phyloP scores from a whole-genome alignment of 495 filamentous ascomycete species.

The Aspergillus bridgeri region DNA sequence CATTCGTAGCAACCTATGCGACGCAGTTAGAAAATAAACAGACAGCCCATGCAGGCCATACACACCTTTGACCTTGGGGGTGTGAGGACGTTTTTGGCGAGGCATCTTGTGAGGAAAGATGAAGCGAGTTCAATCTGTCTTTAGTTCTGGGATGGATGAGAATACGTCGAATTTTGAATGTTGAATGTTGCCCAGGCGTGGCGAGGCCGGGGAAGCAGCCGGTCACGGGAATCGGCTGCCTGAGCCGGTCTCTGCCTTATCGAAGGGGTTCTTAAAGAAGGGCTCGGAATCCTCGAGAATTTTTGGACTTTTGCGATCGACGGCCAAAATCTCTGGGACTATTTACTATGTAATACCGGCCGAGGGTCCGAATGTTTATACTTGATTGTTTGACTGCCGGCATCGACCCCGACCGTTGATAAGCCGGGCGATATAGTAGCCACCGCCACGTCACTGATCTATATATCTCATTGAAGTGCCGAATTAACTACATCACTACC shows the following conservation, averaged over 20 bases:
- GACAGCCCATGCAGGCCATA: neutral
- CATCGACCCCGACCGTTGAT: too few relatives aligned
- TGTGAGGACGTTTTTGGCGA: constrained; percentile 7
- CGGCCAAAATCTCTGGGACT: too few relatives aligned
- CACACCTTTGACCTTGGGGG: constrained; percentile 10
- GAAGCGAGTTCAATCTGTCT: neutral
- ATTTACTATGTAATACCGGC: neutral
- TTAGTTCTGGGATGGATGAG: neutral
- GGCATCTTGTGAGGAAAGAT: neutral
- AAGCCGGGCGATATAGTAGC: too few relatives aligned
- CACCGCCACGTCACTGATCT: too few relatives aligned
- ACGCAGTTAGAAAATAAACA: neutral
- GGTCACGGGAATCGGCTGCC: neutral
- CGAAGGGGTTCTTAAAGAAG: neutral
- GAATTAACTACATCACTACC: too few relatives aligned
- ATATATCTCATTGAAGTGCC: too few relatives aligned
- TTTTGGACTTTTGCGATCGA: neutral
- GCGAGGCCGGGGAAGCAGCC: neutral
- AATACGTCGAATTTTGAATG: neutral
- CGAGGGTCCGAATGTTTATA: neutral
- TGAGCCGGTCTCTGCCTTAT: neutral
- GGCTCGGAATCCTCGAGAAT: neutral
- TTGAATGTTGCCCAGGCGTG: too few relatives aligned
- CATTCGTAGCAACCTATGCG: constrained; percentile 14
- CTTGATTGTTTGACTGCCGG: too few relatives aligned